These are phyloP conservation scores for Taphrina betulina DNA, from an alignment of 1,139 yeast genomes.

Conservation along the genomic window DNA sequence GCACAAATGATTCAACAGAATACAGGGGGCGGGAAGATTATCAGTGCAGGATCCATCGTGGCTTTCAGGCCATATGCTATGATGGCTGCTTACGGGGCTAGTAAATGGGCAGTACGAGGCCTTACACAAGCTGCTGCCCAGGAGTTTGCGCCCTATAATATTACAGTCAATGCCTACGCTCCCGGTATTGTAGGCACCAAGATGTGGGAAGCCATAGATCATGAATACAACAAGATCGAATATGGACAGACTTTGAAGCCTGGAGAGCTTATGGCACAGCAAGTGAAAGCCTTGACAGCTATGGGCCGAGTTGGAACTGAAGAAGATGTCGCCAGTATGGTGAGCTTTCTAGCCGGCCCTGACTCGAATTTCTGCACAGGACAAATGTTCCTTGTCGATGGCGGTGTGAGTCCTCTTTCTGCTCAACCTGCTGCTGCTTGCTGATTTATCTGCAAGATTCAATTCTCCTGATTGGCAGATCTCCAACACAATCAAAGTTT, in stretches of 20 bases:
- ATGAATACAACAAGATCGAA: neutral
- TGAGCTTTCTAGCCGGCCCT: neutral
- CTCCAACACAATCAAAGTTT: too few relatives aligned
- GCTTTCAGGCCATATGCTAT: slow-evolving; percentile 40
- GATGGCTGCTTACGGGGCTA: slow-evolving; percentile 41
- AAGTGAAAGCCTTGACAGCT: neutral
- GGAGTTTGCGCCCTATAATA: slow-evolving; percentile 41
- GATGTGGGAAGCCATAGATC: neutral
- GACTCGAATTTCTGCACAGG: slow-evolving; percentile 3
- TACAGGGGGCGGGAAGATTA: slow-evolving; percentile 40
- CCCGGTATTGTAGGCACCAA: slow-evolving; percentile 44
- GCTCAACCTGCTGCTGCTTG: too few relatives aligned
- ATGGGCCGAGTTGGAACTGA: neutral
- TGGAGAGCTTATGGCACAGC: neutral
- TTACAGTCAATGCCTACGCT: slow-evolving; percentile 43
- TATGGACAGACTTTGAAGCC: neutral
- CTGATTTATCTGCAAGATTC: too few relatives aligned
- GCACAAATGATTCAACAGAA: slow-evolving; percentile 39
- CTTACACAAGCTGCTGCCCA: slow-evolving; percentile 44
- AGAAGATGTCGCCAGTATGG: slow-evolving; percentile 5
- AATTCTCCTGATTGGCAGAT: too few relatives aligned
- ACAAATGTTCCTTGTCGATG: neutral
- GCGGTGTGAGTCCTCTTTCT: slow-evolving; percentile 1
- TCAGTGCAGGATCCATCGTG: slow-evolving; percentile 43
- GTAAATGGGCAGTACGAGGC: slow-evolving; percentile 44